A percentile compares a stretch with the other conserved stretches of the same genome.
Conservation (phyloP, 495 filamentous ascomycete species). For the Penicillium silybi region DNA sequence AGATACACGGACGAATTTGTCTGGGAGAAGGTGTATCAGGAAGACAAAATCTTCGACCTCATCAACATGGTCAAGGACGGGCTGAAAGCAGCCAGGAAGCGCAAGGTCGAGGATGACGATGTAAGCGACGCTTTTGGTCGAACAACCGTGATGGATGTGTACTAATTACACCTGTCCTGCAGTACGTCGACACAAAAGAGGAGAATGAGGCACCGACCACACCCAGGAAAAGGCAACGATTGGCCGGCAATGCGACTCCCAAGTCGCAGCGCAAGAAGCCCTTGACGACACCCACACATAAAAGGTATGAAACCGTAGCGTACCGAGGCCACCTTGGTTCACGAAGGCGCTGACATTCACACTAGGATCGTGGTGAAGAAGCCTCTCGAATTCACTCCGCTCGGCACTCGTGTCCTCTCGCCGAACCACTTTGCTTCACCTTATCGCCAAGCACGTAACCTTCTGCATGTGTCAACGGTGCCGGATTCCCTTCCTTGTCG, state of each 20-base stretch:
- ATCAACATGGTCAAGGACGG: constrained; percentile 61
- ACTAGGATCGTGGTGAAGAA: constrained; percentile 77
- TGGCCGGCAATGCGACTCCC: constrained; percentile 54
- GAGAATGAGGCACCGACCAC: constrained; percentile 51
- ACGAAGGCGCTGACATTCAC: not conserved
- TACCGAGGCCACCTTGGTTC: not conserved
- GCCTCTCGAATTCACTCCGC: constrained; percentile 88
- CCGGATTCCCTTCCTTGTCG: constrained; percentile 86
- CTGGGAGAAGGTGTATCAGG: constrained; percentile 81
- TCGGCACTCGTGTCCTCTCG: constrained; percentile 81
- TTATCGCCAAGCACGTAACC: constrained; percentile 83
- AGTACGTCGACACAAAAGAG: constrained; percentile 42
- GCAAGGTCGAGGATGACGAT: constrained; percentile 44
- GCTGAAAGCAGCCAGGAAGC: constrained; percentile 52
- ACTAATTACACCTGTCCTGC: not conserved
- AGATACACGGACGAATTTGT: constrained; percentile 90
- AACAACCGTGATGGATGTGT: not conserved
- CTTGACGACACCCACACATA: constrained; percentile 67
- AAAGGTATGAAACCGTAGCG: constrained; percentile 40
- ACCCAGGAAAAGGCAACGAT: constrained; percentile 56
- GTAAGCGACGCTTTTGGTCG: constrained; percentile 30
- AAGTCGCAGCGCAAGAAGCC: constrained; percentile 51
- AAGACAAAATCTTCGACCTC: constrained; percentile 59
- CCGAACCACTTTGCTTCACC: constrained; percentile 75
- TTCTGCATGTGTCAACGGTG: constrained; percentile 90